Conservation (phyloP, 1,139 yeast species). For the Torulaspora pretoriensis region DNA sequence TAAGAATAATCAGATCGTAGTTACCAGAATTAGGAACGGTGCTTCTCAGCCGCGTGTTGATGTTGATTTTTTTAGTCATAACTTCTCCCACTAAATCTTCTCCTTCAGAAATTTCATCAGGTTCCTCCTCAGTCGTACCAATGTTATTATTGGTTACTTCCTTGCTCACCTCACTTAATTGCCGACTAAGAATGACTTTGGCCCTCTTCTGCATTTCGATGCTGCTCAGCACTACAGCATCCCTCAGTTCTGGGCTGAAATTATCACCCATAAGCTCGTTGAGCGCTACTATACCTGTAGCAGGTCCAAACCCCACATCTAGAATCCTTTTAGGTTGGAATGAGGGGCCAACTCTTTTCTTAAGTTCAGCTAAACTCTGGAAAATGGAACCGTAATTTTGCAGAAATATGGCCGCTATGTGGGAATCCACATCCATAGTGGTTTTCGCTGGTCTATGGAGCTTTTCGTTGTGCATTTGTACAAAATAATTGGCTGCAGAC, state of each 20-base stretch:
- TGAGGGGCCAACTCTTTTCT: slow-evolving; percentile 45
- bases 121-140: slow-evolving; percentile 14
- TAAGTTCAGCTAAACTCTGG: slow-evolving; percentile 65
- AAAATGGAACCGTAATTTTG: slow-evolving; percentile 75
- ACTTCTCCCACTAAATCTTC: slow-evolving; percentile 52
- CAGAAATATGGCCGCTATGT: slow-evolving; percentile 75
- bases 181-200: slow-evolving; percentile 67
- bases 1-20: slow-evolving; percentile 82
- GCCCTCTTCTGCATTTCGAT: slow-evolving; percentile 77
- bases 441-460: slow-evolving; percentile 52
- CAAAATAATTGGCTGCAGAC: slow-evolving; percentile 51
- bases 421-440: slow-evolving; percentile 69
- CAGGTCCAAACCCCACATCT: slow-evolving; percentile 89
- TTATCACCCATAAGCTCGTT: slow-evolving; percentile 71
- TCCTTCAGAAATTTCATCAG: slow-evolving; percentile 26
- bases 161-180: slow-evolving; percentile 47
- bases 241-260: slow-evolving; percentile 60
- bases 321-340: slow-evolving; percentile 66
- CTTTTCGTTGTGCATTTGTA: slow-evolving; percentile 47
- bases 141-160: slow-evolving; percentile 3
- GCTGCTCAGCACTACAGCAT: slow-evolving; percentile 70
- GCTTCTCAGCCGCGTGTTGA: slow-evolving; percentile 51
- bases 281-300: slow-evolving; percentile 83
- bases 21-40: slow-evolving; percentile 43
- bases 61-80: slow-evolving; percentile 50